Base-by-base conservation (phyloP, 2,329 filamentous ascomycete species). In the Boeremia lycopersici region DNA sequence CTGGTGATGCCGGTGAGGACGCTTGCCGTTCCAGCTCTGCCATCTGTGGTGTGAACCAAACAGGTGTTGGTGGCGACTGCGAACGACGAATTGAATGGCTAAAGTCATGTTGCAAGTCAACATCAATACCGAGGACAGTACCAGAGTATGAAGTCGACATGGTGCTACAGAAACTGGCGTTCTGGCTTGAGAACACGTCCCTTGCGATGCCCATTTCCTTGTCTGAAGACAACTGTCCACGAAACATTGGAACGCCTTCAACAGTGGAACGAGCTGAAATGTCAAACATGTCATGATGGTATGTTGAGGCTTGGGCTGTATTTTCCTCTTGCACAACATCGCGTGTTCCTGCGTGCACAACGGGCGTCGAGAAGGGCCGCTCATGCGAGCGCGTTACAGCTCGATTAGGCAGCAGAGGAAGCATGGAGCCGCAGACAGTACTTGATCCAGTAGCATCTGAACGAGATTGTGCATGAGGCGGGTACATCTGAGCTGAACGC, bases 131-230 rank as follows among this genome's bases (percentile, higher is more conserved):
- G 4, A 74, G 54, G 6, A 74, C 66, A 6, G 71, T 69, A 2
- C 70, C 66, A 12, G 72, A 74, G 47, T 74, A 74, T 6, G 64
- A 69, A 5, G 70, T 71, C 25, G 72, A 71, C 50, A 62, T 49
- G n/a, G 65, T 69, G 57, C 70, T 72, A 64, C 70, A 69, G 35
- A 72, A 68, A 51, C 72, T 75, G 6, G 62, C 56, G 38, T 70
- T 70, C 34, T 60, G 61, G 53, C 64, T 72, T 25, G 57, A 29
- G 33, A 62, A 57, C 6, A 51, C 28, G 10, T 56, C 43, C 23
- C 52, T 62, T 43, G 48, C 51, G 28, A 54, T 54, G 29, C 64
- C 60, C 48, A 50, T 49, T 44, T 63, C 64, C 29, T 36, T 38
- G 10, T 62, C 47, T 9, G 69, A 69, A 36, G 63, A 56, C 13